A percentile compares a stretch with the other conserved stretches of the same genome.
These are phyloP conservation scores for Oryza nivara DNA, from an alignment of 176 grass and related monocot species.

Conservation along the genomic window DNA sequence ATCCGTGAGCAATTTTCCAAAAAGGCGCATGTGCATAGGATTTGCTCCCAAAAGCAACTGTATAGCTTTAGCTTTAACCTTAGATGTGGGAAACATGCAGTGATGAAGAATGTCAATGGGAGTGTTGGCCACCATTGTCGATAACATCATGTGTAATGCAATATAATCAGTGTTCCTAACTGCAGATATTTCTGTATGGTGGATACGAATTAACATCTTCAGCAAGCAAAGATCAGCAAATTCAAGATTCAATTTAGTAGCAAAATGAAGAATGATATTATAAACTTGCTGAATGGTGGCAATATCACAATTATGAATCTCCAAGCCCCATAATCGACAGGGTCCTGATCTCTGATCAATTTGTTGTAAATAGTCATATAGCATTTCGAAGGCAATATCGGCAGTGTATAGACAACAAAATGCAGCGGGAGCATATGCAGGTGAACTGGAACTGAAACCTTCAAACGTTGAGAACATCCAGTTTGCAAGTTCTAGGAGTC, in stretches of 20 bases:
- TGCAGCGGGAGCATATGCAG: constrained; percentile 50
- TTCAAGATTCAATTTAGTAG: constrained; percentile 66
- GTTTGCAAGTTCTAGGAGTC: constrained; percentile 76
- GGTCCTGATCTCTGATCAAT: constrained; percentile 44
- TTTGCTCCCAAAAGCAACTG: constrained; percentile 73
- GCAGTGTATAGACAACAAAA: constrained; percentile 68
- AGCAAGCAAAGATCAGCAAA: constrained; percentile 78
- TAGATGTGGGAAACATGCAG: constrained; percentile 70
- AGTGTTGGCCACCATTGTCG: constrained; percentile 60
- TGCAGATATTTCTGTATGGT: constrained; percentile 52
- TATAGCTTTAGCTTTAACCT: constrained; percentile 65
- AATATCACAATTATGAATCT: constrained; percentile 50
- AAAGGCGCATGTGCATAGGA: constrained; percentile 71
- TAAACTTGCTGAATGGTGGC: constrained; percentile 64
- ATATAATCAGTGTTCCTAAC: constrained; percentile 49
- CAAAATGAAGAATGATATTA: constrained; percentile 65
- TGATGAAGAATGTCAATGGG: constrained; percentile 68
- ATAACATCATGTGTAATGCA: constrained; percentile 65
- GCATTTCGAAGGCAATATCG: constrained; percentile 65
- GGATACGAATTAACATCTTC: constrained; percentile 53
- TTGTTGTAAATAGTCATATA: constrained; percentile 52
- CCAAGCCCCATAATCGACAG: constrained; percentile 47
- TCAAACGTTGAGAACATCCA: constrained; percentile 73
- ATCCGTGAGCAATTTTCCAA: constrained; percentile 70
- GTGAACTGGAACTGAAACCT: constrained; percentile 23